phyloP scores from a whole-genome alignment of 2,329 filamentous ascomycete species.

The Lasiodiplodia hormozganensis region DNA sequence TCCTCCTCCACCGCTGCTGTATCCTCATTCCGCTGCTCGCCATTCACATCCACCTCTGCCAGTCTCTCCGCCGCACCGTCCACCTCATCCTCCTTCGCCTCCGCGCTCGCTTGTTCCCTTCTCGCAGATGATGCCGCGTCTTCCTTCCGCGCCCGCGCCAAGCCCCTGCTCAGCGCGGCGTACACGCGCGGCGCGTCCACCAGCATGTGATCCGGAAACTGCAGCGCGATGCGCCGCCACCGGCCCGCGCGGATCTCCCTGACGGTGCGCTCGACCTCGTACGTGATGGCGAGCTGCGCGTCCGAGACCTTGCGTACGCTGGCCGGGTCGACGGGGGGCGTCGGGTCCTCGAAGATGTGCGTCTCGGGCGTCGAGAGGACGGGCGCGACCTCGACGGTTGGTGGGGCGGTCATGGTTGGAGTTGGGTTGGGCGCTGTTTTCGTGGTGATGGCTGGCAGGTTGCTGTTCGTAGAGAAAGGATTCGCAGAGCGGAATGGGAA shows the following conservation, averaged over 20 bases:
- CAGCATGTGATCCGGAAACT: constrained; percentile 95
- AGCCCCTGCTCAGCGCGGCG: constrained; percentile 64
- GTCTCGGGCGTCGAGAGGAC: constrained; percentile 69
- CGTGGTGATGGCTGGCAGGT: background rate
- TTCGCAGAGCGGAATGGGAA: background rate
- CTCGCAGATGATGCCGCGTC: background rate
- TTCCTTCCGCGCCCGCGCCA: constrained; percentile 39
- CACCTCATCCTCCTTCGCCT: background rate
- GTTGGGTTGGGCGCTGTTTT: too few species aligned
- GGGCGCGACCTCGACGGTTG: constrained; percentile 50
- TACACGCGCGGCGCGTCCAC: constrained; percentile 83
- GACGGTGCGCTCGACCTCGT: constrained; percentile 84
- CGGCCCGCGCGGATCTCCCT: constrained; percentile 73
- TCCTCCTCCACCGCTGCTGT: constrained; percentile 32
- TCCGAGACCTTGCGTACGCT: constrained; percentile 57
- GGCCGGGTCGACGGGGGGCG: constrained; percentile 48
- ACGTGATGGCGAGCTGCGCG: constrained; percentile 75
- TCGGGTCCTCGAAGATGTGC: constrained; percentile 64
- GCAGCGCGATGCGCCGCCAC: constrained; percentile 83
- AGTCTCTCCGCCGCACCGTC: constrained; percentile 4
- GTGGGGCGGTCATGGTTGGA: constrained; percentile 4
- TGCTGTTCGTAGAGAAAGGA: too few species aligned
- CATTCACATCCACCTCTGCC: constrained; percentile 14
- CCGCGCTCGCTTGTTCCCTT: background rate
- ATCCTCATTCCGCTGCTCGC: too few species aligned